phyloP scores from a whole-genome alignment of 2,329 filamentous ascomycete genomes.

The Thelonectria olida region DNA sequence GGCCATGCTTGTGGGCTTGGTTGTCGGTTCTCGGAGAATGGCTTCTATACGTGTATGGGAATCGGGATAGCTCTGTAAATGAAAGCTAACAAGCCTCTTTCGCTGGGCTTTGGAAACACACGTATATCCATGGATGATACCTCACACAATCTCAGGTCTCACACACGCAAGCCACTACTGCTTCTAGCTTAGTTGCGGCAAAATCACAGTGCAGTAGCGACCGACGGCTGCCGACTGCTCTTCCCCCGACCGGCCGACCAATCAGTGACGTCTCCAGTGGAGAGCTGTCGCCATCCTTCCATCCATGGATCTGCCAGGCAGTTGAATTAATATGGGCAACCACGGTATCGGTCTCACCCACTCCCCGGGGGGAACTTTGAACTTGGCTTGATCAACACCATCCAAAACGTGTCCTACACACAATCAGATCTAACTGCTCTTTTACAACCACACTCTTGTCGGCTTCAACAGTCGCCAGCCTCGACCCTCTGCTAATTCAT shows the following conservation, averaged over 20 bases:
- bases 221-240: background rate
- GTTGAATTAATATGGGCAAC: conserved; percentile 16
- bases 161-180: conserved; percentile 7
- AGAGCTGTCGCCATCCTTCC: conserved; percentile 35
- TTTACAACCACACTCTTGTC: background rate
- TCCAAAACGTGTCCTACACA: background rate
- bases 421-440: background rate
- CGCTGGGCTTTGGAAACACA: no score
- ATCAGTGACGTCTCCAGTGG: conserved; percentile 28
- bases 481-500: conserved; percentile 28
- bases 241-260: conserved; percentile 17
- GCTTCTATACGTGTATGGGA: background rate
- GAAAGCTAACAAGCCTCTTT: no score
- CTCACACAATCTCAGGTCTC: background rate
- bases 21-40: background rate
- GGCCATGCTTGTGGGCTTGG: background rate
- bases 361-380: background rate
- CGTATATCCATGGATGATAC: no score
- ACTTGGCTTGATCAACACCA: background rate
- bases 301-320: conserved; percentile 14
- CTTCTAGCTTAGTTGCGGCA: conserved; percentile 1
- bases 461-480: background rate
- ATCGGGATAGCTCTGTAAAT: no score
- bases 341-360: background rate
- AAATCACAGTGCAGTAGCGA: background rate